Base-by-base conservation (phyloP, 805 yeast genomes). In the Saccharomyces paradoxus region DNA sequence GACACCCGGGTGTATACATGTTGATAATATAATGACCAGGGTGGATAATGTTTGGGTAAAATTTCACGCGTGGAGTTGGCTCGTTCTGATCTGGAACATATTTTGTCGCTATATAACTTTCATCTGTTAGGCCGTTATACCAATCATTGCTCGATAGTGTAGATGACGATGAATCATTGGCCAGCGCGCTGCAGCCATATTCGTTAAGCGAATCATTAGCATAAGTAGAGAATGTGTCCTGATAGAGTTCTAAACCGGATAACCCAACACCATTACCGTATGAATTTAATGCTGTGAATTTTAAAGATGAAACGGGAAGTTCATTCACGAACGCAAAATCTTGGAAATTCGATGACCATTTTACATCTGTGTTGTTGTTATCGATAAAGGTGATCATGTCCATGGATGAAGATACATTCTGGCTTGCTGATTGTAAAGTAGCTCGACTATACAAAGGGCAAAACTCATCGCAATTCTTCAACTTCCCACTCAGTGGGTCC, bases 1-100 rank as follows among this genome's bases (percentile, higher is more conserved):
- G 52, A 72, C 99, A 94, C 0, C 98, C 98, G 0, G 97, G 97
- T 0, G 99, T 94, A 62, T 81, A 85, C 50, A 91, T 62, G 52
- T 81, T 73, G 26, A 94, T 75, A 0, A 88, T 74, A 68, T 89
- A 94, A 56, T 82, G 76, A 9, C 97, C 97, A 0, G 88, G 75
- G 58, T 81, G 78, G 0, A 86, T 74, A 21, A 89, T 80, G 59
- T 84, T 84, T 9, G 96, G 89, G 54, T 77, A 76, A 63, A 84
- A 83, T 0, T 77, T 74, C 9, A 71, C 69, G n/a, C 64, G 64
- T 6, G 79, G 72, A 3, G 66, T 54, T 3, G 67, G 67, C 29
- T 68, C 62, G 50, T 58, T 4, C 59, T 58, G 3, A 26, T 66
- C 65, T 10, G 76, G 67, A 2, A 66, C 59, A 74, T 64, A 67